These are phyloP conservation scores for Pseudogymnoascus sp. DNA, from an alignment of 2,329 filamentous ascomycete genomes.

Conservation along the genomic window DNA sequence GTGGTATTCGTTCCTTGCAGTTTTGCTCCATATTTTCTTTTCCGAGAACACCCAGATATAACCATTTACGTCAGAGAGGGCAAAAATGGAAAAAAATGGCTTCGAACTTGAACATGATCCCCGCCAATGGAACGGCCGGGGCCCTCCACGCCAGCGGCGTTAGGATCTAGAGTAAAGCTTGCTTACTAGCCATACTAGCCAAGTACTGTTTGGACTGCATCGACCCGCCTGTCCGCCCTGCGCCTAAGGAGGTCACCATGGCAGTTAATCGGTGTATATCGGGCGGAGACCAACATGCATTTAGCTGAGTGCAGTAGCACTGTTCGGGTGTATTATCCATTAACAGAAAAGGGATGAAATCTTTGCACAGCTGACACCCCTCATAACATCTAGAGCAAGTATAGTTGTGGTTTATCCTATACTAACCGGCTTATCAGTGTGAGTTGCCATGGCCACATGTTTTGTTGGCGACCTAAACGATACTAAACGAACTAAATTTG, in stretches of 20 bases:
- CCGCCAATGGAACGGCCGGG: background rate
- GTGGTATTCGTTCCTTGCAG: slow-evolving; percentile 1
- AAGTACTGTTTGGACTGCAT: background rate
- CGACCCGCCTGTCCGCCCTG: background rate
- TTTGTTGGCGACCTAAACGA: background rate
- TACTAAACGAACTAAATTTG: background rate
- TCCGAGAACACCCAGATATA: slow-evolving; percentile 1
- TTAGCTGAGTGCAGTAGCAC: background rate
- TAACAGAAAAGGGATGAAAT: background rate
- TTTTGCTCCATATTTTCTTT: background rate
- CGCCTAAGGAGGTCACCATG: background rate
- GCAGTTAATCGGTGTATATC: background rate
- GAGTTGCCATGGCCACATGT: background rate
- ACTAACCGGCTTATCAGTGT: background rate
- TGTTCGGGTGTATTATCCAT: background rate
- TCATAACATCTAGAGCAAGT: background rate
- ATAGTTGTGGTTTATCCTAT: background rate
- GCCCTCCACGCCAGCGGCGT: background rate
- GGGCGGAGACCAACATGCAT: background rate
- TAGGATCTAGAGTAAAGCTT: background rate
- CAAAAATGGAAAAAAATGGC: background rate
- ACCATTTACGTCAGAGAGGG: background rate
- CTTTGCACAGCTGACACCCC: background rate
- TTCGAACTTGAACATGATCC: background rate
- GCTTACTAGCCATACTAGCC: slow-evolving; percentile 2